Evolutionary conservation across 768 basidiomycete genomes (phyloP), one percentile per base, ranked within the genome.

Genomic region (Tulasnella sp.): DNA sequence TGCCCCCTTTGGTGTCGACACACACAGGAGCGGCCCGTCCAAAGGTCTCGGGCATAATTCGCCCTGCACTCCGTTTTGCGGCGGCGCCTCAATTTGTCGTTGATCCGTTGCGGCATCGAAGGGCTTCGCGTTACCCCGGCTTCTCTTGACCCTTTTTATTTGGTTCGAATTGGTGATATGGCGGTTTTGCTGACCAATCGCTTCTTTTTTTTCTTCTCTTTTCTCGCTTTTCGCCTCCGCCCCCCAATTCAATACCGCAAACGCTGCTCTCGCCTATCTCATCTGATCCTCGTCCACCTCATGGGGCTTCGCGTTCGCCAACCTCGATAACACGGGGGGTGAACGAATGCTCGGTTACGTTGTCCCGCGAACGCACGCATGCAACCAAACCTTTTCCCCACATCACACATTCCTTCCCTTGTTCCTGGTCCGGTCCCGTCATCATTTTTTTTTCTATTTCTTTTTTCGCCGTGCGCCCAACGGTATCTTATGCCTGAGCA

Each of bases 401-500:
- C 54, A 54, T 22, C 48, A 44, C n/a, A 54, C 73, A 54, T 31
- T 20, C 54, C 40, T 81, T 73, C 76, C 46, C 69, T 72, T 72
- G 31, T 79, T 42, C 79, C 40, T 75, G 72, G 76, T 31, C 48
- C 40, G 24, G 28, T 44, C 60, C 69, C 74, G 46, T 46, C 75
- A 76, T 72, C 2, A 78, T 85, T 37, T 9, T 76, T 77, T 20
- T 50, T 75, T 20, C 83, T 83, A 76, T 46, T 80, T 44, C 16
- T 22, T 54, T 54, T 54, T 54, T 54, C 54, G 54, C 54, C 54
- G 54, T 6, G 37, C 37, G 37, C 37, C 2, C 34, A 73, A 37
- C 72, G 72, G 72, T 73, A n/a, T 28, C 72, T 73, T 73, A 37
- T 37, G 78, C 81, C 54, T 83, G 83, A 31, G 79, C 84, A 96